Base-by-base conservation (phyloP, 768 basidiomycete genomes). In the Mycena amicta region DNA sequence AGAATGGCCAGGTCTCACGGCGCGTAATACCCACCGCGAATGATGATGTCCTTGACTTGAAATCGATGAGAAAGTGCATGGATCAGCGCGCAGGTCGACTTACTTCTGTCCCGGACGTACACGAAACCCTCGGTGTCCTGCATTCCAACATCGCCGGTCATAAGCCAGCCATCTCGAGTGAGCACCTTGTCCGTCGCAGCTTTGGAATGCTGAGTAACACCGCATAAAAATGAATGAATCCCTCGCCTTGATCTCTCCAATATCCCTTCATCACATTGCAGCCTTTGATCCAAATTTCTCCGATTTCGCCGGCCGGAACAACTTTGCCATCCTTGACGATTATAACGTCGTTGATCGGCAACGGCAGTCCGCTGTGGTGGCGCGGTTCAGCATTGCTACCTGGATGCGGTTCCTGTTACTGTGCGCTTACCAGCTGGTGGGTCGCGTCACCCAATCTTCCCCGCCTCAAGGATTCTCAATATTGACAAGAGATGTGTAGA, bases 121-220 rank as follows among this genome's bases (percentile, higher is more conserved):
- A 68, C 39, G 49, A 68, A 68, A 6, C 65, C 67, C 39, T 66
- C 63, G 20, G 61, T 55, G 43, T 66, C 63, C 13, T 51, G 43
- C 20, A 64, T 72, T 1, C 83, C 84, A 27, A 84, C 66, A 67
- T 85, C 84, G 5, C 84, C 84, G 5, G 77, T 81, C 66, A 71
- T 79, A 25, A 86, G 68, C 83, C 84, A 86, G 4, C 84, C 84
- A 59, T 86, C 83, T 39, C 65, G 65, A 16, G 83, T 84, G 15
- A 85, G 67, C 6, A 74, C 74, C 55, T 77, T 75, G 20, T 70
- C 68, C 13, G 82, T 84, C 18, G 80, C 81, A 53, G 71, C 80
- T 78, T 56, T 26, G 20, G n/a, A 13, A 4, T 6, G 4, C 41
- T 52, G 16, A 50, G 13, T 29, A 50, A 28, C 23, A 22, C 4